A percentile compares a stretch with the other conserved stretches of the same genome.
phyloP scores from a whole-genome alignment of 306 rosid species.

The Castanopsis chinensis region DNA sequence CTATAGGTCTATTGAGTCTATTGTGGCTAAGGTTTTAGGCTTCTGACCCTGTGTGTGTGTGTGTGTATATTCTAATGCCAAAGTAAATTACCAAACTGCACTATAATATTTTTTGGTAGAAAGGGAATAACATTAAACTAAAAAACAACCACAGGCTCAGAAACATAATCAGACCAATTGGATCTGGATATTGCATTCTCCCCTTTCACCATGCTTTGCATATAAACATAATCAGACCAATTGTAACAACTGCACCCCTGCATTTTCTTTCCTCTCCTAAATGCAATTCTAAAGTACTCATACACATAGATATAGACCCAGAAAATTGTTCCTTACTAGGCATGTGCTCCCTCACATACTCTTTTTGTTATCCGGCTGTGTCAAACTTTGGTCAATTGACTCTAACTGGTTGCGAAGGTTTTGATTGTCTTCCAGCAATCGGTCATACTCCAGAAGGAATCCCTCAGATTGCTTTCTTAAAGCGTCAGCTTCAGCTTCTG shows the following conservation, averaged over 20 bases:
- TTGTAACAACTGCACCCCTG: conserved; percentile 7
- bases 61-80: no score
- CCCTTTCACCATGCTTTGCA: no score
- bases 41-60: no score
- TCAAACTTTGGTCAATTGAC: conserved; percentile 49
- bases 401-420: conserved; percentile 70
- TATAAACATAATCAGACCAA: no score
- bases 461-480: conserved; percentile 84
- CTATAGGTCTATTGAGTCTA: no score
- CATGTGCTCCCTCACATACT: conserved; percentile 31
- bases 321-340: conserved; percentile 7
- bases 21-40: no score
- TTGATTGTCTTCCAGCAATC: conserved; percentile 80
- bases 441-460: conserved; percentile 83
- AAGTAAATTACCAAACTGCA: no score
- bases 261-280: neutral
- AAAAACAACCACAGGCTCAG: no score
- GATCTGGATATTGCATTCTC: no score
- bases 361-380: conserved; percentile 47
- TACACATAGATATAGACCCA: conserved; percentile 16
- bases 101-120: no score
- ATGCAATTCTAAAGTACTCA: conserved; percentile 3
- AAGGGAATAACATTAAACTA: no score
- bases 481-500: conserved; percentile 71
- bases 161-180: no score